Conservation (phyloP, 345 rosid genomes). For the Citrus glauca region DNA sequence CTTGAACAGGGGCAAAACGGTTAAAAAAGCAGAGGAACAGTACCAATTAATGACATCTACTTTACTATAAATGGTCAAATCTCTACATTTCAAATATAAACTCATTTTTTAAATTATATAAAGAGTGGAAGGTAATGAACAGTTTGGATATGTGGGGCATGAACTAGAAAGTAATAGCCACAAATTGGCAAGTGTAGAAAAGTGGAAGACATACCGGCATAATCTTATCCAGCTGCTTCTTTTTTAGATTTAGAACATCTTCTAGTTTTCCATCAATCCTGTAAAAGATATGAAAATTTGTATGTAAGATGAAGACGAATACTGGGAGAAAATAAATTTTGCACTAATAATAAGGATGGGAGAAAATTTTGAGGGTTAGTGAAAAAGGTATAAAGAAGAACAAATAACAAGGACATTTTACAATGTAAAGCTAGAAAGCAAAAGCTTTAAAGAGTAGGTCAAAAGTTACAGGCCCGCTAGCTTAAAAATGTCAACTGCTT, state of each 20-base stretch:
- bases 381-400: no score
- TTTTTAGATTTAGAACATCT: slow-evolving; percentile 88
- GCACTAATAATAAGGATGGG: background rate
- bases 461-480: no score
- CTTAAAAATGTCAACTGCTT: no score
- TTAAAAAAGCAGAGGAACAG: no score
- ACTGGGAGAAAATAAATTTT: background rate
- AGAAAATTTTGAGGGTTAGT: no score
- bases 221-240: slow-evolving; percentile 93
- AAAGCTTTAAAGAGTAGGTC: no score
- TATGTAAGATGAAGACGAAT: background rate
- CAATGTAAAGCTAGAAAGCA: no score
- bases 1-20: no score
- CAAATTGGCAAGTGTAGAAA: no score
- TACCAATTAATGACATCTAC: no score
- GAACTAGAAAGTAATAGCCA: background rate
- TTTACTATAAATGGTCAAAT: no score
- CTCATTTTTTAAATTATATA: background rate
- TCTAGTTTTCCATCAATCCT: slow-evolving; percentile 97
- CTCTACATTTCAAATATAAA: background rate
- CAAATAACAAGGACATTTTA: no score
- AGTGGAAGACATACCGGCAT: slow-evolving; percentile 56
- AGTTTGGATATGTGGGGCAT: background rate
- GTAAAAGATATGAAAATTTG: slow-evolving; percentile 10
- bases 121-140: background rate